Base-by-base conservation (phyloP, 768 basidiomycete species). In the Lentinula guzmanii region DNA sequence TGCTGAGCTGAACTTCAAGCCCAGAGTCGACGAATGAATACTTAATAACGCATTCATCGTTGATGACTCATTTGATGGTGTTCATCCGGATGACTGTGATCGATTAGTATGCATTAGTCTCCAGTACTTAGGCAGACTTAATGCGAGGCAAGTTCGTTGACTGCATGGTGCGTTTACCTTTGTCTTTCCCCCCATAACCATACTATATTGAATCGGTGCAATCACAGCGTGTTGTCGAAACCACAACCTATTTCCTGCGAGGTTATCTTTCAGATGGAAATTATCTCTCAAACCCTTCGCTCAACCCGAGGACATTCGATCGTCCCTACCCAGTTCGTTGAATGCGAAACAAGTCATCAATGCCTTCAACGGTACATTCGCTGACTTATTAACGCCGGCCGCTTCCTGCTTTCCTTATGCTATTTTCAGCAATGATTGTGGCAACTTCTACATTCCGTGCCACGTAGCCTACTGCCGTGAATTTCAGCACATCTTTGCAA, bases 241-340 rank as follows among this genome's bases (percentile, higher is more conserved):
- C 78, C 2, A 74, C 77, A 1, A 70, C 69, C 0, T 76, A 70
- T 63, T 79, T 78, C 61, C 10, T 75, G 0, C 70, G 73, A 4
- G 79, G 79, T 3, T 79, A 79, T 60, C 72, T 80, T 34, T 74
- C 76, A 0, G 74, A 76, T 45, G 79, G 79, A 2, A 75, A 76
- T 59, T 80, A 78, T 56, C 62, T 74, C 28, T 61, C 70, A 13
- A 50, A 65, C 7, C 67, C 70, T 0, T 58, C 61, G 4, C 59
- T 63, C 28, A 78, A 79, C 63, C 71, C 28, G 77, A 18, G 78
- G 71, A 0, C 66, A 62, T 46, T 64, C 76, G 16, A 67, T 79
- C 52, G 61, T 70, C 3, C 3, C 71, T 78, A 46, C 73, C 77
- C 1, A 78, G 79, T 56, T 77, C 76, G 1, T 56, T 42, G 13